A percentile compares a stretch with the other conserved stretches of the same genome.
Evolutionary conservation across 2,329 filamentous ascomycete genomes (phyloP).

Genomic region (Knufia petricola): DNA sequence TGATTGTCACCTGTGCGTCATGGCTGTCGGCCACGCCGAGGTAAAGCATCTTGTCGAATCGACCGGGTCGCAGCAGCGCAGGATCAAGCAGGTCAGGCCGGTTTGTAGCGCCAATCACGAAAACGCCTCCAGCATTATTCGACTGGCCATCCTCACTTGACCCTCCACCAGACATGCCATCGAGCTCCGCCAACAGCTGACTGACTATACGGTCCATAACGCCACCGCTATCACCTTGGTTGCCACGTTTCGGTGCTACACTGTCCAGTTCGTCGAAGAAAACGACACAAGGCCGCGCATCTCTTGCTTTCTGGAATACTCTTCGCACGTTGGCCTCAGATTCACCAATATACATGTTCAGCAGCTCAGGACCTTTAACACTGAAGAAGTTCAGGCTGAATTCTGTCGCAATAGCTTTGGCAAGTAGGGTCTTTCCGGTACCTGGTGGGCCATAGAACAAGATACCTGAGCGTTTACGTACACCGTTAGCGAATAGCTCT

Average conservation of each 20-base stretch:
- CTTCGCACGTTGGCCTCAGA: slow-evolving; percentile 84
- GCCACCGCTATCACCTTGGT: slow-evolving; percentile 92
- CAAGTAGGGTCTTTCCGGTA: slow-evolving; percentile 84
- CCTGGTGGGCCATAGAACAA: slow-evolving; percentile 86
- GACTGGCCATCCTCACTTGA: slow-evolving; percentile 35
- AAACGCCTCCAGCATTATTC: slow-evolving; percentile 61
- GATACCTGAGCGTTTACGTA: slow-evolving; percentile 95
- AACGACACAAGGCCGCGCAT: slow-evolving; percentile 78
- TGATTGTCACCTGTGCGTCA: slow-evolving; percentile 86
- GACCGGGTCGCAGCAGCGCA: slow-evolving; percentile 74
- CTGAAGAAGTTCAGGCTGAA: slow-evolving; percentile 93
- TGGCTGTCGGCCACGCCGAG: slow-evolving; percentile 93
- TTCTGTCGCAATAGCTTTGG: slow-evolving; percentile 86
- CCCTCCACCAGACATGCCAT: slow-evolving; percentile 75
- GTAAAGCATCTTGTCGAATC: slow-evolving; percentile 98
- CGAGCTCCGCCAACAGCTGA: slow-evolving; percentile 85
- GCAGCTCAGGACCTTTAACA: slow-evolving; percentile 80
- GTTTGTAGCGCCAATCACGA: slow-evolving; percentile 95
- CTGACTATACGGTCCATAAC: slow-evolving; percentile 98
- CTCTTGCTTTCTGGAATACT: slow-evolving; percentile 77
- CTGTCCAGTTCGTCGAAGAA: slow-evolving; percentile 93
- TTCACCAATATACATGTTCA: slow-evolving; percentile 96
- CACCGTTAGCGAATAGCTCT: slow-evolving; percentile 89
- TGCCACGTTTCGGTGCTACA: slow-evolving; percentile 90
- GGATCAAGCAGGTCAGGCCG: slow-evolving; percentile 86